phyloP scores from a whole-genome alignment of 768 basidiomycete genomes.

The Pleurotus sapidus region DNA sequence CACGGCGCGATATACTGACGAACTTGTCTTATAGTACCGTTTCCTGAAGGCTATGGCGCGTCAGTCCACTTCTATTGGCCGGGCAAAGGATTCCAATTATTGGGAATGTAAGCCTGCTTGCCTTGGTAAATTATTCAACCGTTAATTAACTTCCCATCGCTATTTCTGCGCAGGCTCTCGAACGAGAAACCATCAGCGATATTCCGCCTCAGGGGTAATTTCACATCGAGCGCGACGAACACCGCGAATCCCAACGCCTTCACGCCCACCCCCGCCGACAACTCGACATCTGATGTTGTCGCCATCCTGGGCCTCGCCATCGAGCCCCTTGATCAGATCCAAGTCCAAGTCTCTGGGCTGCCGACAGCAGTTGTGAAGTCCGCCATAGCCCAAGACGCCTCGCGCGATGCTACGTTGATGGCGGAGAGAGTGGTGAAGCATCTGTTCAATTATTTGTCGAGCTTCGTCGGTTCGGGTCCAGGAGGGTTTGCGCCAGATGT shows the following conservation, averaged over 20 bases:
- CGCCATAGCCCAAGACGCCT: constrained; percentile 13
- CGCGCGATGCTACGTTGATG: constrained; percentile 48
- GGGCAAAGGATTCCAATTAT: constrained; percentile 79
- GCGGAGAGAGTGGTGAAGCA: constrained; percentile 74
- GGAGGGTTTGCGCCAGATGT: constrained; percentile 41
- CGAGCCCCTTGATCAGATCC: constrained; percentile 67
- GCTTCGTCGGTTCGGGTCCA: constrained; percentile 49
- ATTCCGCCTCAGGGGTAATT: constrained; percentile 74
- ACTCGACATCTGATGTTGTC: constrained; percentile 48
- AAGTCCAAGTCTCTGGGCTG: constrained; percentile 50
- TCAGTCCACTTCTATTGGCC: constrained; percentile 88
- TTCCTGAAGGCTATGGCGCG: constrained; percentile 81
- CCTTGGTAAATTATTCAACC: not conserved
- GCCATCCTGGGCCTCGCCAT: constrained; percentile 79
- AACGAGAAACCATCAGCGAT: constrained; percentile 90
- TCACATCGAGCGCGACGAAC: constrained; percentile 34
- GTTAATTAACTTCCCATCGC: not conserved
- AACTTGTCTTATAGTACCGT: constrained; percentile 46
- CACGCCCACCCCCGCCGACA: constrained; percentile 25
- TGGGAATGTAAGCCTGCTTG: constrained; percentile 66
- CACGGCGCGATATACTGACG: not conserved
- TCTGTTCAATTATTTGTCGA: constrained; percentile 71
- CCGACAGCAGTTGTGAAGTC: constrained; percentile 28
- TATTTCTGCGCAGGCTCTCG: constrained; percentile 55
- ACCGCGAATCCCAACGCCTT: constrained; percentile 35